phyloP scores from a whole-genome alignment of 2,329 filamentous ascomycete species.

The Magnaporthiopsis rhizophila region DNA sequence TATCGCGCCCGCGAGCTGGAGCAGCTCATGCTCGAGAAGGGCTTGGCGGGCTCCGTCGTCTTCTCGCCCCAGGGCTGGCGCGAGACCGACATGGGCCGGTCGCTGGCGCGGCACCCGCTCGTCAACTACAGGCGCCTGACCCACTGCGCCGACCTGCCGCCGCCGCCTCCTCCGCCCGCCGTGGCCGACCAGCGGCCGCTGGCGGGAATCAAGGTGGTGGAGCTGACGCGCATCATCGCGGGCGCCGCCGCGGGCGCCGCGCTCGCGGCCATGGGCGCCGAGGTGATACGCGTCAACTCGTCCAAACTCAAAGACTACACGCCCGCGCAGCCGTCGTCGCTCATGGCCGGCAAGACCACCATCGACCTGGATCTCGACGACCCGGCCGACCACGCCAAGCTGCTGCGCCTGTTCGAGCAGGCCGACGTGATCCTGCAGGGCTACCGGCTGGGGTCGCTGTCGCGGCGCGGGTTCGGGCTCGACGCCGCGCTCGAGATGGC shows the following conservation, averaged over 20 bases:
- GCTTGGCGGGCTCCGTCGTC: no score
- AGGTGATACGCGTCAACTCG: constrained; percentile 35
- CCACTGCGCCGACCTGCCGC: no score
- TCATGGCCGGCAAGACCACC: constrained; percentile 34
- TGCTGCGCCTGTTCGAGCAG: constrained; percentile 26
- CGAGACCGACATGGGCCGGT: no score
- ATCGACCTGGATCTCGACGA: constrained; percentile 37
- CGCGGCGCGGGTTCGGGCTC: constrained; percentile 30
- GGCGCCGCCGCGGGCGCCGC: constrained; percentile 34
- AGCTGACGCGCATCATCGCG: constrained; percentile 40
- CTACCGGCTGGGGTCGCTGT: constrained; percentile 37
- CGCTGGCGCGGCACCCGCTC: no score
- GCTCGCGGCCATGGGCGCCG: constrained; percentile 35
- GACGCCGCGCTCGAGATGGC: constrained; percentile 30
- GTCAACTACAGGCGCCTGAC: no score
- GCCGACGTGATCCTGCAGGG: constrained; percentile 48
- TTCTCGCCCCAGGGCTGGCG: no score
- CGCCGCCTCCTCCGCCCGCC: no score
- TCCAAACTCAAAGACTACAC: constrained; percentile 33
- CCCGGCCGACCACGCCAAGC: constrained; percentile 20
- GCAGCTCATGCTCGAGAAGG: no score
- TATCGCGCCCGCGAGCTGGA: no score
- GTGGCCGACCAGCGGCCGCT: constrained; percentile 23
- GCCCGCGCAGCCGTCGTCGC: constrained; percentile 31
- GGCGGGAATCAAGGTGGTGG: constrained; percentile 40